Evolutionary conservation across 192 early-diverging fungal species (phyloP).

Genomic region (Coemansia sp.): DNA sequence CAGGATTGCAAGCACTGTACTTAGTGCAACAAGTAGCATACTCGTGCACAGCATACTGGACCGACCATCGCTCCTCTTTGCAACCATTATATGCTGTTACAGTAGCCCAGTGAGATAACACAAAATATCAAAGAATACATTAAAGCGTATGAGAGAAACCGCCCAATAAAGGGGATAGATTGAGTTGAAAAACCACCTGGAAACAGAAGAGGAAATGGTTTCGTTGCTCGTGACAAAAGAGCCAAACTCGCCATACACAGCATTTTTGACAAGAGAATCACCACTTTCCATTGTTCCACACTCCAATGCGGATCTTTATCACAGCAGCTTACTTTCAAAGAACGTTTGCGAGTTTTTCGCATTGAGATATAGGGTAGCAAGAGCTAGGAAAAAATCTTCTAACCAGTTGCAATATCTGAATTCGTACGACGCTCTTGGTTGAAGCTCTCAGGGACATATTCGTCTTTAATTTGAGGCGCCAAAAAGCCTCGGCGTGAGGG

Average conservation of each 20-base stretch:
- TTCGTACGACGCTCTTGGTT: slow-evolving; percentile 32
- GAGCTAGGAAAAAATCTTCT: not conserved
- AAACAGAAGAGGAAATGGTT: slow-evolving; percentile 4
- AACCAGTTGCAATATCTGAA: not conserved
- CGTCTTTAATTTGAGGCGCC: slow-evolving; percentile 43
- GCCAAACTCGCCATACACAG: not conserved
- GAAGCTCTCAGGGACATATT: slow-evolving; percentile 41
- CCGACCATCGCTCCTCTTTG: not conserved
- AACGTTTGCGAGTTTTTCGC: slow-evolving; percentile 1
- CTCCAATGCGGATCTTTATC: not conserved
- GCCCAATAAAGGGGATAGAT: slow-evolving; percentile 2
- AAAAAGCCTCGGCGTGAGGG: slow-evolving; percentile 74
- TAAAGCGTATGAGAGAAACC: not conserved
- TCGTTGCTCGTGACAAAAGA: not conserved
- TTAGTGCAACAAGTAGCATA: not conserved
- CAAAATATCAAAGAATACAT: not conserved
- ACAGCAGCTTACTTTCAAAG: too few species aligned
- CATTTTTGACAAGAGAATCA: too few species aligned
- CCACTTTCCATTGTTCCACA: not conserved
- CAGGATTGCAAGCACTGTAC: not conserved
- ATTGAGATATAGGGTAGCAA: not conserved
- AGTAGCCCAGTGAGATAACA: not conserved
- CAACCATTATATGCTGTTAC: not conserved
- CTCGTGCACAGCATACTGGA: not conserved
- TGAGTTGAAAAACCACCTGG: not conserved